Base-by-base conservation (phyloP, 352 stramenopile species). In the Lagenidium sp. region DNA sequence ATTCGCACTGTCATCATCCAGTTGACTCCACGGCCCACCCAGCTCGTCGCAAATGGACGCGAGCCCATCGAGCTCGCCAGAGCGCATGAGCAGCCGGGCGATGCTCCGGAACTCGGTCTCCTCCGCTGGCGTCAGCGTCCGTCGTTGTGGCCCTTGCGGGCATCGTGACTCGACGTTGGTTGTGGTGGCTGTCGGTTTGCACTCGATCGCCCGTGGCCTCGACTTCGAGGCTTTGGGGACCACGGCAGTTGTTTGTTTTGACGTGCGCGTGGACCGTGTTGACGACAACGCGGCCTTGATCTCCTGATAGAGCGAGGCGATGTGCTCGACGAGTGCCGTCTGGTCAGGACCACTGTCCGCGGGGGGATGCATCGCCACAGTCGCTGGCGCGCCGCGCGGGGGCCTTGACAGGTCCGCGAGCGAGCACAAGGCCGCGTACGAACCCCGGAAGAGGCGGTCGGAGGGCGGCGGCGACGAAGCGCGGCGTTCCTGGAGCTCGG, bases 361-460 rank as follows among this genome's bases (percentile, higher is more conserved):
- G 5, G 39, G 13, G 0, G 64, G 68, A 37, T 78, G 65, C 0
- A 15, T 20, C 15, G 28, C 13, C 15, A 19, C 6, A 2, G 6
- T 39, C 7, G n/a, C n/a, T 43, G 29, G 7, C 45, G n/a, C 12
- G 3, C 15, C 37, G 15, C 18, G 40, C 16, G 16, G 29, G 4
- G 13, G 19, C 7, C 25, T 32, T 20, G 47, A 7, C 2, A 49
- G 52, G 18, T 82, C 66, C 3, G 47, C 53, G 12, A 85, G 62
- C 19, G 64, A 73, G 36, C 72, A 81, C 3, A 85, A 45, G 36
- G 64, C 66, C 2, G 63, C 36, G 34, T 80, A 81, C 1, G 67
- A 57, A 6, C 62, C 64, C 28, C 28, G 16, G 20, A 11, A 26
- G 4, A 37, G 12, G 16, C 18, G 6, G 23, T 37, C 20, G 11